Conservation (phyloP, 371 early-diverging fungal genomes). For the Zychaea mexicana region DNA sequence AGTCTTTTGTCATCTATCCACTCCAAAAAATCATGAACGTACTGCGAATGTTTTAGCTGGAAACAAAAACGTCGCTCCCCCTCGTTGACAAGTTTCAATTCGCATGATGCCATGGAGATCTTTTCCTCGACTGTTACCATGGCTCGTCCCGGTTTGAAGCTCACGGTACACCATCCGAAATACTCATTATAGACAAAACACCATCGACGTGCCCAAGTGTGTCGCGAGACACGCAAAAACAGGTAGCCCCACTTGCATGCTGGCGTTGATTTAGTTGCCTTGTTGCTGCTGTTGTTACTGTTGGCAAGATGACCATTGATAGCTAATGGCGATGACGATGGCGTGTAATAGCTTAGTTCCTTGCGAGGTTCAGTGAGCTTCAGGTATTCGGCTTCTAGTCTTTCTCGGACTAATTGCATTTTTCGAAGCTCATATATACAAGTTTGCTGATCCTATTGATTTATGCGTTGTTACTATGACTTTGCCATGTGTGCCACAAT, state of each 20-base stretch:
- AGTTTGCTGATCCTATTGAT: constrained; percentile 38
- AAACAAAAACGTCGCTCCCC: constrained; percentile 73
- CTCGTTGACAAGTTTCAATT: constrained; percentile 44
- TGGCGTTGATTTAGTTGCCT: constrained; percentile 12
- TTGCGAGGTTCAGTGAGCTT: constrained; percentile 32
- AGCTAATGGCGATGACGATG: neutral
- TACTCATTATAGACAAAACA: constrained; percentile 32
- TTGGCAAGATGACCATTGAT: constrained; percentile 26
- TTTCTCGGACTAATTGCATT: constrained; percentile 24
- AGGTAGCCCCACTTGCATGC: constrained; percentile 34
- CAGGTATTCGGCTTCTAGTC: constrained; percentile 34
- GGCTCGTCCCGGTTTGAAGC: constrained; percentile 18
- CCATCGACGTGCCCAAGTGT: constrained; percentile 21
- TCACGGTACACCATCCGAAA: constrained; percentile 51
- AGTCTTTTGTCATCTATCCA: neutral
- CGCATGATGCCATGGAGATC: constrained; percentile 57
- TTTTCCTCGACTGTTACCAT: constrained; percentile 58
- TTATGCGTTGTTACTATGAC: constrained; percentile 1
- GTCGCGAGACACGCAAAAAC: constrained; percentile 12
- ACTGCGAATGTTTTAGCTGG: constrained; percentile 45
- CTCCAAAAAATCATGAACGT: too few relatives aligned
- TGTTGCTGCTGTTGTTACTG: too few relatives aligned
- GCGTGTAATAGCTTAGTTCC: constrained; percentile 5
- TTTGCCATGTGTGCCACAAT: neutral
- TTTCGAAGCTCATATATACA: constrained; percentile 36